Conservation (phyloP, 805 yeast species). For the Kodamaea jinghongensis region DNA sequence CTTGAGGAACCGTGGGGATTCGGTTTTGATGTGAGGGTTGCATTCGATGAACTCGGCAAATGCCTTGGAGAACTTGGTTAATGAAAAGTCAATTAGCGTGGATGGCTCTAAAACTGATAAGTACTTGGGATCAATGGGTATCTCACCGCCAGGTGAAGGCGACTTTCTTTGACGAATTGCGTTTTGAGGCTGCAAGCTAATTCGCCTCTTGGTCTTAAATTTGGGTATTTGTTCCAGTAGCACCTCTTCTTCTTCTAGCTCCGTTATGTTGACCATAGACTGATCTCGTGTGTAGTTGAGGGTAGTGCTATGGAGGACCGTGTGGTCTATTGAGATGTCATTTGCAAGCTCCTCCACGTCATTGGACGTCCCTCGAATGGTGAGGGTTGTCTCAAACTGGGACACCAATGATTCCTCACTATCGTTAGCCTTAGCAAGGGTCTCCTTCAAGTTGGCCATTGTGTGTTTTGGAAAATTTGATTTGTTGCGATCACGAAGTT, state of each 20-base stretch:
- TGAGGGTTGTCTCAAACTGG: conserved; percentile 44
- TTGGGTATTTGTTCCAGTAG: conserved; percentile 36
- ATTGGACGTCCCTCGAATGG: conserved; percentile 37
- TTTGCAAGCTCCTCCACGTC: conserved; percentile 27
- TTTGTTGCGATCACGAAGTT: too few relatives aligned
- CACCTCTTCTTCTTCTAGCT: conserved; percentile 34
- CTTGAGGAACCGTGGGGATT: conserved; percentile 35
- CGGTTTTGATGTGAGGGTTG: conserved; percentile 41
- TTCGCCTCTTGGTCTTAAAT: conserved; percentile 32
- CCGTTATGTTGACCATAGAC: conserved; percentile 32
- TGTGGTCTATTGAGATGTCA: conserved; percentile 42
- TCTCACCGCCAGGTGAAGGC: background rate
- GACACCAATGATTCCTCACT: conserved; percentile 39
- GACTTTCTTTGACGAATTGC: conserved; percentile 8
- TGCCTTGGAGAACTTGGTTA: conserved; percentile 37
- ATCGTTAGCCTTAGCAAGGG: conserved; percentile 62
- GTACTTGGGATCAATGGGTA: conserved; percentile 18
- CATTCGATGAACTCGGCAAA: conserved; percentile 42
- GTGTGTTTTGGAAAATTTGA: background rate
- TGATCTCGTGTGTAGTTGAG: conserved; percentile 29
- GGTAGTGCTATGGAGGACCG: conserved; percentile 25
- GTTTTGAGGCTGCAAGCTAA: conserved; percentile 25
- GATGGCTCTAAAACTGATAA: conserved; percentile 34
- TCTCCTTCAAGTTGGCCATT: conserved; percentile 75
- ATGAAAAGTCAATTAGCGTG: conserved; percentile 32